Conservation (phyloP, 768 basidiomycete species). For the Gymnopilus junonius region DNA sequence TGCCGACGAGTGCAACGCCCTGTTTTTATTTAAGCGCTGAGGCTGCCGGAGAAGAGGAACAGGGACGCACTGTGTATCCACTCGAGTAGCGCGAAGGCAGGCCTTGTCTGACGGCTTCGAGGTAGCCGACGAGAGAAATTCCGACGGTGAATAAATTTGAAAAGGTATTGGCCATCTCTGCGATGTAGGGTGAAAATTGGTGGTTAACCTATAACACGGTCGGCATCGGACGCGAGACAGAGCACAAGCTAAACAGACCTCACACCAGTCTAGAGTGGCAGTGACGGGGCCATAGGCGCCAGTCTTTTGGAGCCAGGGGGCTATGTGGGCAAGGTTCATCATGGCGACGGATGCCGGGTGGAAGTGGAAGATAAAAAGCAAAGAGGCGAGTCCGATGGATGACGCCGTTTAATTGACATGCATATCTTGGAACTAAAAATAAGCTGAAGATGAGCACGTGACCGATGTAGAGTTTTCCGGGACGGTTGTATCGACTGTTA, state of each 20-base stretch:
- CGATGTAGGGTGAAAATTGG: conserved; percentile 76
- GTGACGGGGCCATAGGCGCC: conserved; percentile 70
- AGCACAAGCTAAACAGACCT: conserved; percentile 39
- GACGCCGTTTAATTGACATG: not conserved
- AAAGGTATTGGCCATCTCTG: conserved; percentile 76
- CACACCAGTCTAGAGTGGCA: conserved; percentile 77
- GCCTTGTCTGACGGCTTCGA: conserved; percentile 34
- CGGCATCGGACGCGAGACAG: not conserved
- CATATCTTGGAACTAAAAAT: not conserved
- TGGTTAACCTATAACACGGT: conserved; percentile 63
- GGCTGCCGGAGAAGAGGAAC: not conserved
- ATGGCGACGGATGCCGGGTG: conserved; percentile 3
- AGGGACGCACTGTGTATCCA: conserved; percentile 42
- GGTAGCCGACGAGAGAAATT: conserved; percentile 54
- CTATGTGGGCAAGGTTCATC: conserved; percentile 40
- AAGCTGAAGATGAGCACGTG: not conserved
- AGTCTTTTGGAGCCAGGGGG: conserved; percentile 36
- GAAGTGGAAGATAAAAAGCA: not conserved
- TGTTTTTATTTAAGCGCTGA: conserved; percentile 25
- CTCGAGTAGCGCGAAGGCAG: conserved; percentile 47
- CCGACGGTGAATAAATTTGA: conserved; percentile 69
- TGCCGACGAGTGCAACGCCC: conserved; percentile 73
- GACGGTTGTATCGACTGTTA: not conserved
- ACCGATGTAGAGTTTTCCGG: not conserved
- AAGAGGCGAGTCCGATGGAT: not conserved